Conservation (phyloP, 2,329 filamentous ascomycete species). For the Epichloe festucae region DNA sequence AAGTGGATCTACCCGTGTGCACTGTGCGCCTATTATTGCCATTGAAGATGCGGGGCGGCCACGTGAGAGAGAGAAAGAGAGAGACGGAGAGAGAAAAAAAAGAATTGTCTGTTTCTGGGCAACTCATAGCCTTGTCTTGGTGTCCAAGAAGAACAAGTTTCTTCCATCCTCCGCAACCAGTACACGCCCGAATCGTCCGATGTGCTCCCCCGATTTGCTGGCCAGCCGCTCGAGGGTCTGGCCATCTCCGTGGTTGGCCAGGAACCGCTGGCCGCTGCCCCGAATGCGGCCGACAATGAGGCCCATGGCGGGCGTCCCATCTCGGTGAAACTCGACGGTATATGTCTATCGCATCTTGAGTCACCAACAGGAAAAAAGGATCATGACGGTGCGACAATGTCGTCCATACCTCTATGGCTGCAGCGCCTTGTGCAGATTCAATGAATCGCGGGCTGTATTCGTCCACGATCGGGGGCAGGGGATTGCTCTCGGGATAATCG, state of each 20-base stretch:
- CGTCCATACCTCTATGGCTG: constrained; percentile 13
- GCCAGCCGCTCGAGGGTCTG: constrained; percentile 10
- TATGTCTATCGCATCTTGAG: constrained; percentile 13
- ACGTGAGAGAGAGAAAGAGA: no score
- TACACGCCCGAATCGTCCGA: constrained; percentile 10
- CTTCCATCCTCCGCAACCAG: constrained; percentile 3
- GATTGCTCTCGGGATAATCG: constrained; percentile 9
- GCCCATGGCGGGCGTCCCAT: constrained; percentile 8
- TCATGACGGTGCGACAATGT: background rate
- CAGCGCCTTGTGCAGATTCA: constrained; percentile 10
- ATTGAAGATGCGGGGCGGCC: no score
- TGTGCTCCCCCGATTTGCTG: constrained; percentile 6
- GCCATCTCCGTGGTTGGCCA: constrained; percentile 16
- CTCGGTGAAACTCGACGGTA: constrained; percentile 18
- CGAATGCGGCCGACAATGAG: constrained; percentile 13
- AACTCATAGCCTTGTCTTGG: constrained; percentile 7
- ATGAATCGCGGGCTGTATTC: constrained; percentile 8
- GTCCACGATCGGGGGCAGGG: constrained; percentile 4
- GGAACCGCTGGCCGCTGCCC: constrained; percentile 12
- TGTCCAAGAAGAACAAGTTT: constrained; percentile 10
- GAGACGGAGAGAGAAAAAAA: background rate
- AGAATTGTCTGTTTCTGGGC: background rate
- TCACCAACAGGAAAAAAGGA: background rate
- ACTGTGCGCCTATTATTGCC: no score
- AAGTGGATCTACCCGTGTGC: no score